These are phyloP conservation scores for Geum urbanum DNA, from an alignment of 306 rosid genomes.

Conservation along the genomic window DNA sequence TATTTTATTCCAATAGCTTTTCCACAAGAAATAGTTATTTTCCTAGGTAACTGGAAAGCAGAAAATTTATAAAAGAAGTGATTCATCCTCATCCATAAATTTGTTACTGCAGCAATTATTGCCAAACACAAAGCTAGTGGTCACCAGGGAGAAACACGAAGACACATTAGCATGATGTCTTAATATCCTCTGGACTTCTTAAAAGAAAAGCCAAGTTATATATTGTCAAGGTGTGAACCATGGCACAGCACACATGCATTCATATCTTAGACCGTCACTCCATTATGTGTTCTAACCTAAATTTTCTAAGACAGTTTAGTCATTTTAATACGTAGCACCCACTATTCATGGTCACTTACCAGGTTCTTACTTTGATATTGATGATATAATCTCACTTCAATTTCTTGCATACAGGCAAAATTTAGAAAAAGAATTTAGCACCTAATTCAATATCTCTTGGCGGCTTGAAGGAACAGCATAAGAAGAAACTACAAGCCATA, in stretches of 20 bases:
- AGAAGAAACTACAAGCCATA: conserved; percentile 23
- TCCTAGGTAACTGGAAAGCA: background rate
- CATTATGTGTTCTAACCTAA: background rate
- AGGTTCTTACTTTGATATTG: background rate
- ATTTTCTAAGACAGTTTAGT: background rate
- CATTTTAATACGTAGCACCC: background rate
- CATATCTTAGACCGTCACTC: background rate
- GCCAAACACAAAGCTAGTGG: background rate
- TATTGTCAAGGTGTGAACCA: background rate
- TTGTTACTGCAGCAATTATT: background rate
- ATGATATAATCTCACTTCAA: background rate
- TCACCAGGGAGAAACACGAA: background rate
- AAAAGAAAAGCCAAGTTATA: background rate
- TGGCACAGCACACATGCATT: background rate
- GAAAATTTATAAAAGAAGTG: background rate
- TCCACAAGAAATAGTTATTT: background rate
- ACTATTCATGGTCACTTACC: background rate
- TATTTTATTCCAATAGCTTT: background rate
- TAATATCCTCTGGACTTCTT: background rate
- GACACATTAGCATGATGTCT: background rate
- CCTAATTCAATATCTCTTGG: background rate
- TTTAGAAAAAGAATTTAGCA: background rate
- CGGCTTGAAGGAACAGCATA: conserved; percentile 1
- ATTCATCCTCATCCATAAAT: background rate
- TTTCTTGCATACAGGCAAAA: background rate